A percentile compares a stretch with the other conserved stretches of the same genome.
phyloP scores from a whole-genome alignment of 768 basidiomycete species.

The Galerina marginata region DNA sequence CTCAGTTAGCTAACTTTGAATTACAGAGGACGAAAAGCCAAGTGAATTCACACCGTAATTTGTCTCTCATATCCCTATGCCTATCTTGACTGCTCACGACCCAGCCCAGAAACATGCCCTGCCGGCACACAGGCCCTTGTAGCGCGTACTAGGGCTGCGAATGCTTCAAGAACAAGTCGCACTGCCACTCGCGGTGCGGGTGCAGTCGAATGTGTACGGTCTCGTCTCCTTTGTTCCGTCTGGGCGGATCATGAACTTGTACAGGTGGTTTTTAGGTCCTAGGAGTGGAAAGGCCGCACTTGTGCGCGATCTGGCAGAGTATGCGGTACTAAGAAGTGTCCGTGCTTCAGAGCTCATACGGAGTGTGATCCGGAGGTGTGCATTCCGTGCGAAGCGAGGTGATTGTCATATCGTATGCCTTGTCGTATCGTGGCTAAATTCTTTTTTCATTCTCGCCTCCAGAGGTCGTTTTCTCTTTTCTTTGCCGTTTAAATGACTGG shows the following conservation, averaged over 20 bases:
- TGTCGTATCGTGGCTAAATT: neutral
- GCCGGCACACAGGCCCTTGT: slow-evolving; percentile 65
- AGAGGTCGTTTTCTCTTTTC: slow-evolving; percentile 25
- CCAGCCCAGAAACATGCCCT: slow-evolving; percentile 50
- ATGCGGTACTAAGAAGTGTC: slow-evolving; percentile 50
- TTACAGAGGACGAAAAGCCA: slow-evolving; percentile 12
- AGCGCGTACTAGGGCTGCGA: slow-evolving; percentile 43
- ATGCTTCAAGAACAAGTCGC: slow-evolving; percentile 54
- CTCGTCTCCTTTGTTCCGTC: slow-evolving; percentile 6
- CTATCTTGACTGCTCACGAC: neutral
- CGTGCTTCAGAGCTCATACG: slow-evolving; percentile 52
- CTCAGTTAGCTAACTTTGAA: neutral
- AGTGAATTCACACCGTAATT: slow-evolving; percentile 35
- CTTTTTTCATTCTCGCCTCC: neutral
- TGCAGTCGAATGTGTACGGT: slow-evolving; percentile 57
- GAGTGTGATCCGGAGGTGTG: slow-evolving; percentile 80
- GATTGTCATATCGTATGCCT: slow-evolving; percentile 21
- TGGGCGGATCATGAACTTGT: neutral
- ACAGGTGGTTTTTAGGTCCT: slow-evolving; percentile 42
- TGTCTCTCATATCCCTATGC: neutral
- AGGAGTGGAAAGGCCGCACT: slow-evolving; percentile 63
- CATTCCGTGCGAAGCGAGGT: slow-evolving; percentile 54
- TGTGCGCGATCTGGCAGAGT: slow-evolving; percentile 41
- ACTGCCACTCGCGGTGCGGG: slow-evolving; percentile 61
- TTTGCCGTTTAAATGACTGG: neutral